Conservation (phyloP, 306 rosid genomes). For the Sophora flavescens region DNA sequence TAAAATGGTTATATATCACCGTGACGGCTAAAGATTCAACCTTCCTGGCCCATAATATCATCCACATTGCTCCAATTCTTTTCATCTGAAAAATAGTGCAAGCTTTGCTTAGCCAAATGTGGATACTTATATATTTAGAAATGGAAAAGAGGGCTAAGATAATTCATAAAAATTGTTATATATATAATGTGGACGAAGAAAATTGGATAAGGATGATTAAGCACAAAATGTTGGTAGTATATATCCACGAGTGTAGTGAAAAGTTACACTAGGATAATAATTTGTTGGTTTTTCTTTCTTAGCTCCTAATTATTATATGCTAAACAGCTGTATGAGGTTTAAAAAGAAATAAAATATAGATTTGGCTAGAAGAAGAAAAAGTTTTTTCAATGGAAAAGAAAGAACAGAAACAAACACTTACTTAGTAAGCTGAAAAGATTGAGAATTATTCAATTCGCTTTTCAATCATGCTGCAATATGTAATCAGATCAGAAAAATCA, state of each 20-base stretch:
- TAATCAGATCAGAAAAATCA: background rate
- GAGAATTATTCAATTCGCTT: background rate
- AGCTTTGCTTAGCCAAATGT: background rate
- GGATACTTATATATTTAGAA: background rate
- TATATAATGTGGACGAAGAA: background rate
- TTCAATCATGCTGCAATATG: background rate
- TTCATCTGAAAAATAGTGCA: background rate
- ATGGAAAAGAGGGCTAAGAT: background rate
- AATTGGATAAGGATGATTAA: background rate
- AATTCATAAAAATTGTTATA: background rate
- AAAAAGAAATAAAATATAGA: too few relatives aligned
- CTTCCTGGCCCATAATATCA: slow-evolving; percentile 15
- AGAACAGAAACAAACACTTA: too few relatives aligned
- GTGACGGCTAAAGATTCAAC: background rate
- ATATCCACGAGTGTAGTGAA: too few relatives aligned
- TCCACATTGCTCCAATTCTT: background rate
- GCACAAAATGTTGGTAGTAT: background rate
- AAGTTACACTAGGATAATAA: too few relatives aligned
- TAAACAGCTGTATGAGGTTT: too few relatives aligned
- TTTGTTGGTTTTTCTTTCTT: too few relatives aligned
- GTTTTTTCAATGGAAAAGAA: too few relatives aligned
- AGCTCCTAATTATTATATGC: too few relatives aligned
- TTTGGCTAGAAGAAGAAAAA: too few relatives aligned
- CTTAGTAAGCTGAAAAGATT: background rate
- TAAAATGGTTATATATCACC: background rate